phyloP scores from a whole-genome alignment of 768 basidiomycete species.

The Xanthoconium purpureum region DNA sequence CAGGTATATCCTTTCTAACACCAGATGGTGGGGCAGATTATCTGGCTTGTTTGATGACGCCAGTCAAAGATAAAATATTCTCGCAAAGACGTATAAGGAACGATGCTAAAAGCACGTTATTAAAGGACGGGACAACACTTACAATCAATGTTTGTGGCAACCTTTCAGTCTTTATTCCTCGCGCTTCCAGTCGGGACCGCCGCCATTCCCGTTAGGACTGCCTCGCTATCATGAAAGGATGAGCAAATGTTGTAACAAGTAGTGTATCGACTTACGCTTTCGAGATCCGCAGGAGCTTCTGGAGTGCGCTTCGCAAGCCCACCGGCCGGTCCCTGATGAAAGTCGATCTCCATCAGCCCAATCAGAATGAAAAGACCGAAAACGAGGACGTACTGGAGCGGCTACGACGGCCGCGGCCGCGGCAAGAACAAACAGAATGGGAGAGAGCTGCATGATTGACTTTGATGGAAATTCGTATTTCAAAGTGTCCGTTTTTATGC shows the following conservation, averaged over 20 bases:
- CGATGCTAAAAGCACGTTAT: no score
- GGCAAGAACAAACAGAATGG: neutral
- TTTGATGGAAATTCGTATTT: neutral
- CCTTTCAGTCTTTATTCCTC: neutral
- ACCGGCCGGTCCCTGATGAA: neutral
- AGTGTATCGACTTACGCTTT: neutral
- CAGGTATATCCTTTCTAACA: no score
- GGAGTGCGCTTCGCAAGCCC: neutral
- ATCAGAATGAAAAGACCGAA: neutral
- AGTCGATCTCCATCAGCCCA: neutral
- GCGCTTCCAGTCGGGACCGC: neutral
- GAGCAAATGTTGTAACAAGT: neutral
- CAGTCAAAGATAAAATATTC: no score
- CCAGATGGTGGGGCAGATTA: no score
- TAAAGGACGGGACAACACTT: neutral
- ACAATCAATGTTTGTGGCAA: neutral
- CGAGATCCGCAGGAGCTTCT: neutral
- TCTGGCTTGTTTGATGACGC: no score
- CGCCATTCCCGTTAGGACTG: neutral
- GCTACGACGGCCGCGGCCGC: neutral
- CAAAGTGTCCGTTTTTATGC: neutral
- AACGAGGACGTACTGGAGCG: neutral
- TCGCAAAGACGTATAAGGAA: no score
- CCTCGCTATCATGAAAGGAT: neutral
- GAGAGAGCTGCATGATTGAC: slow-evolving; percentile 1